Conservation (phyloP, 768 basidiomycete species). For the Lyophyllum atratum region DNA sequence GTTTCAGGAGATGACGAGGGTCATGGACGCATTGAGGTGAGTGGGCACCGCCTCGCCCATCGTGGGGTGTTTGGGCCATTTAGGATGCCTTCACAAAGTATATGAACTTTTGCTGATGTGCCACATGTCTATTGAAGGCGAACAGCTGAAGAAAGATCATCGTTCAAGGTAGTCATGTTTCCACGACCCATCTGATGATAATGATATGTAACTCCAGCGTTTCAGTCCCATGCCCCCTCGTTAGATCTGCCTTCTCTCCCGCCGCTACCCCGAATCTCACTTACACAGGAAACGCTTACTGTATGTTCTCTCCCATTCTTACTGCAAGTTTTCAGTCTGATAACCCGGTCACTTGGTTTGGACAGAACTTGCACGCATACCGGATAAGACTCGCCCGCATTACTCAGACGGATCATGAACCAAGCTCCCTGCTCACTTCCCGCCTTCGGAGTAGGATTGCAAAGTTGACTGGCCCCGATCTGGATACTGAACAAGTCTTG, state of each 20-base stretch:
- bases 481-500: constrained; percentile 1
- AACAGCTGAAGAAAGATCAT: not conserved
- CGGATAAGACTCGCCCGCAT: constrained; percentile 19
- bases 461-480: not conserved
- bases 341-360: not conserved
- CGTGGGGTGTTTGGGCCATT: not conserved
- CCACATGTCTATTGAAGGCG: not conserved
- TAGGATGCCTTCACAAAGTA: not conserved
- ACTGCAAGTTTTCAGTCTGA: not conserved
- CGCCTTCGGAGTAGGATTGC: constrained; percentile 3
- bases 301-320: constrained; percentile 19
- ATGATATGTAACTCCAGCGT: not conserved
- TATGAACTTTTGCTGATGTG: not conserved
- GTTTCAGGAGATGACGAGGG: constrained; percentile 19
- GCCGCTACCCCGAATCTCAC: not conserved
- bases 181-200: not conserved
- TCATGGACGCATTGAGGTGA: constrained; percentile 21
- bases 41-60: not conserved
- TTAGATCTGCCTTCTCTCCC: not conserved
- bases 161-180: not conserved
- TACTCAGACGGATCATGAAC: constrained; percentile 6
- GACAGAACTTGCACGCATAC: constrained; percentile 23
- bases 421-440: not conserved
- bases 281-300: constrained; percentile 23
- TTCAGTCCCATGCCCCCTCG: not conserved